Evolutionary conservation across 352 stramenopile species (phyloP).

Genomic region (Phytophthora crassamura): DNA sequence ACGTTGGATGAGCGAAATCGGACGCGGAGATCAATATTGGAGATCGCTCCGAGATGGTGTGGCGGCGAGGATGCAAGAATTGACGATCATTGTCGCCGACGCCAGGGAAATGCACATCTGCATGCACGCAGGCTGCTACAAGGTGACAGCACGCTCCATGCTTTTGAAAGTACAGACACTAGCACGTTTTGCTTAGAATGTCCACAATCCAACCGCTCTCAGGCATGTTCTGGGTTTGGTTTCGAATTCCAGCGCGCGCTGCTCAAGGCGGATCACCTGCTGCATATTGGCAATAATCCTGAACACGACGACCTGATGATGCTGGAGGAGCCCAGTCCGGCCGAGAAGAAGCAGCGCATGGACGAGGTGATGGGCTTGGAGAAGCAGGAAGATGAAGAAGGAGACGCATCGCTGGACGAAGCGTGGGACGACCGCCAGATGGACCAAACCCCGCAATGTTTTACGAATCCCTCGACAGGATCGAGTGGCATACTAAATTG

Average conservation of each 20-base stretch:
- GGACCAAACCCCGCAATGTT: constrained; percentile 59
- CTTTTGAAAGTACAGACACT: too few relatives aligned
- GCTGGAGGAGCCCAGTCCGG: constrained; percentile 34
- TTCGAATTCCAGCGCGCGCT: constrained; percentile 49
- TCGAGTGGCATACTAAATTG: constrained; percentile 14
- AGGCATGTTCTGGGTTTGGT: too few relatives aligned
- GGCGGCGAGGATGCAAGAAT: too few relatives aligned
- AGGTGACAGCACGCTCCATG: too few relatives aligned
- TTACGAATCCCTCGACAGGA: constrained; percentile 44
- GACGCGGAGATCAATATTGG: too few relatives aligned
- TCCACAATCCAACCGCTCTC: too few relatives aligned
- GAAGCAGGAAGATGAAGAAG: constrained; percentile 7
- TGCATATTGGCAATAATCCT: constrained; percentile 51
- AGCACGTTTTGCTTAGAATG: too few relatives aligned
- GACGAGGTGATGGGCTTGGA: constrained; percentile 20
- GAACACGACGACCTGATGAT: constrained; percentile 42
- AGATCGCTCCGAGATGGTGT: too few relatives aligned
- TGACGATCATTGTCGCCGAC: too few relatives aligned
- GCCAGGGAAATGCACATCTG: too few relatives aligned
- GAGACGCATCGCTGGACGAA: constrained; percentile 21
- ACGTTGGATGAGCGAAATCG: too few relatives aligned
- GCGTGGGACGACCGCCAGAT: constrained; percentile 52
- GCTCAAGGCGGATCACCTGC: constrained; percentile 39
- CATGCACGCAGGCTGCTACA: too few relatives aligned
- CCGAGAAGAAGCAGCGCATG: constrained; percentile 46